These are phyloP conservation scores for Mortierella sp. DNA, from an alignment of 371 early-diverging fungal species.

Conservation along the genomic window DNA sequence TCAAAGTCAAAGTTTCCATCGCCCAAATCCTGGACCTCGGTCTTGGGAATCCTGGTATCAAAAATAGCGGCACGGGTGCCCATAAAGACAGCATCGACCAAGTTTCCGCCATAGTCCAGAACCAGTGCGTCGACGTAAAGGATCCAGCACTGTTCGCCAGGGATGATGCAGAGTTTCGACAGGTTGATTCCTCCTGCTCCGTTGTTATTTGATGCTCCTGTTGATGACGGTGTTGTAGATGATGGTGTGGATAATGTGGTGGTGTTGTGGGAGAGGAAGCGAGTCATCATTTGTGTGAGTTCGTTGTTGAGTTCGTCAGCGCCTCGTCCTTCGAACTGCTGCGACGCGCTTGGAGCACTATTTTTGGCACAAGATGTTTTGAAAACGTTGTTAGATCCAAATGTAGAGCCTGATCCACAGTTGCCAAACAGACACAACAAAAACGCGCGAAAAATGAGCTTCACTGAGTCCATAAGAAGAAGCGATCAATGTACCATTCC, in stretches of 20 bases:
- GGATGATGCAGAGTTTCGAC: constrained; percentile 88
- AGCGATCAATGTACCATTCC: constrained; percentile 77
- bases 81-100: constrained; percentile 87
- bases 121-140: constrained; percentile 94
- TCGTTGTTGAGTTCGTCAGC: constrained; percentile 89
- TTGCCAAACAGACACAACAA: not conserved
- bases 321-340: constrained; percentile 84
- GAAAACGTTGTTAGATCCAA: not conserved
- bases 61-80: constrained; percentile 89
- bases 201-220: constrained; percentile 6
- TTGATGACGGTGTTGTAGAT: constrained; percentile 9
- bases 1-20: constrained; percentile 91
- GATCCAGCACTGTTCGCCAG: constrained; percentile 91
- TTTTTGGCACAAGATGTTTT: not conserved
- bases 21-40: constrained; percentile 76
- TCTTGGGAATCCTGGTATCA: constrained; percentile 89
- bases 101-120: constrained; percentile 90
- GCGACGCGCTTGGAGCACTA: constrained; percentile 85
- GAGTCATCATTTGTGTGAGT: constrained; percentile 83
- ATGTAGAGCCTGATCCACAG: not conserved
- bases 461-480: not conserved
- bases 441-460: too few species aligned
- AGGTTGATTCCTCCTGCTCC: constrained; percentile 88
- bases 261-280: constrained; percentile 76
- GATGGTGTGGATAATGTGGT: constrained; percentile 17